Conservation (phyloP, 495 filamentous ascomycete genomes). For the Aspergillus coremiiformis region DNA sequence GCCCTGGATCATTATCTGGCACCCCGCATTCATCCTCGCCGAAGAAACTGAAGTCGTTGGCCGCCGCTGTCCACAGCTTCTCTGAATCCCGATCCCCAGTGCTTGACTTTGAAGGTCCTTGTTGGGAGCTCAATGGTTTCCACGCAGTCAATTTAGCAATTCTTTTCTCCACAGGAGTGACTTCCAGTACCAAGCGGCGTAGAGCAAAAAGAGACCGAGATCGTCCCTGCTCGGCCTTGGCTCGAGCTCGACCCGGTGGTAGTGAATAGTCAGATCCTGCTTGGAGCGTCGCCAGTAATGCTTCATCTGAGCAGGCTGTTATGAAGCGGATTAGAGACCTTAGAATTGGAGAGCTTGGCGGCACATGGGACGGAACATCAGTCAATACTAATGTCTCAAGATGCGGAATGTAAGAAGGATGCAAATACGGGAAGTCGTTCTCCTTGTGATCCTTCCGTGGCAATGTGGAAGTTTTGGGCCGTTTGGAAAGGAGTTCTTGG, state of each 20-base stretch:
- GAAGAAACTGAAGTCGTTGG: conserved; percentile 59
- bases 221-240: conserved; percentile 36
- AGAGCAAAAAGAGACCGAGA: conserved; percentile 47
- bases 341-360: conserved; percentile 34
- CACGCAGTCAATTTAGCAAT: conserved; percentile 23
- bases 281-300: conserved; percentile 47
- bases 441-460: conserved; percentile 23
- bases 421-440: conserved; percentile 38
- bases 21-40: conserved; percentile 53
- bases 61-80: conserved; percentile 52
- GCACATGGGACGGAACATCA: conserved; percentile 49
- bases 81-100: conserved; percentile 57
- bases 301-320: conserved; percentile 52
- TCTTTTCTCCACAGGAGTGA: conserved; percentile 32
- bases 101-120: conserved; percentile 42
- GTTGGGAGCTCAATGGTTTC: conserved; percentile 32
- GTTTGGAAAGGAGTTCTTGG: conserved; percentile 29
- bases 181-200: conserved; percentile 50
- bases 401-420: conserved; percentile 51
- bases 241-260: conserved; percentile 39
- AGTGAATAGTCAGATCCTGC: conserved; percentile 44
- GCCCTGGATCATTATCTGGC: conserved; percentile 35
- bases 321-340: conserved; percentile 50
- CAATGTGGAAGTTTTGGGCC: conserved; percentile 27
- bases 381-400: conserved; percentile 51